These are phyloP conservation scores for Lasiosphaeria miniovina DNA, from an alignment of 495 filamentous ascomycete species.

Conservation along the genomic window DNA sequence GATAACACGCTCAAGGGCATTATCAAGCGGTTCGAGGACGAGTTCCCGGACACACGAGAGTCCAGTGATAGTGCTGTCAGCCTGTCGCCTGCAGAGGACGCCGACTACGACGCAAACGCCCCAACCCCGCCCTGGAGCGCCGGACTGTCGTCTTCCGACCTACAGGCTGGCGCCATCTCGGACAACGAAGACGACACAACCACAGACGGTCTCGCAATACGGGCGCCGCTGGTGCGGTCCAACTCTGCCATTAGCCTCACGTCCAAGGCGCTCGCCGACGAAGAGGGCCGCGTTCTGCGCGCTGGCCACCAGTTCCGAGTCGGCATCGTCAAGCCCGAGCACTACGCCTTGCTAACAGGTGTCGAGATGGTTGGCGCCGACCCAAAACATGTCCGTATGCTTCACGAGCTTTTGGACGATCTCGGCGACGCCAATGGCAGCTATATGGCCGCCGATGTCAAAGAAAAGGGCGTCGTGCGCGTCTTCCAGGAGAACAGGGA, in stretches of 20 bases:
- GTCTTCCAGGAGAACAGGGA: slow-evolving; percentile 57
- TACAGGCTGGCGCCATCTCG: slow-evolving; percentile 16
- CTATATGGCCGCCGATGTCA: slow-evolving; percentile 53
- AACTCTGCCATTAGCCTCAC: slow-evolving; percentile 77
- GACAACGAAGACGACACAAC: slow-evolving; percentile 36
- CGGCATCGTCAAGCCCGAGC: slow-evolving; percentile 46
- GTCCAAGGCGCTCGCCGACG: slow-evolving; percentile 72
- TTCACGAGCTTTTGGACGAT: slow-evolving; percentile 62
- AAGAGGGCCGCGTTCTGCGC: slow-evolving; percentile 87
- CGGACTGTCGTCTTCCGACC: neutral
- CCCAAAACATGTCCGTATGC: slow-evolving; percentile 50
- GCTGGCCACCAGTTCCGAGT: slow-evolving; percentile 77
- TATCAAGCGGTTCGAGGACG: slow-evolving; percentile 91
- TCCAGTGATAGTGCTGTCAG: slow-evolving; percentile 21
- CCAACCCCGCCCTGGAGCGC: slow-evolving; percentile 4
- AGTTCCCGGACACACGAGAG: slow-evolving; percentile 82
- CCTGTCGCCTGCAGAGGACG: slow-evolving; percentile 25
- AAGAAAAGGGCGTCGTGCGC: slow-evolving; percentile 53
- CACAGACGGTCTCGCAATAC: slow-evolving; percentile 36
- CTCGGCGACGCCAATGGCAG: slow-evolving; percentile 49
- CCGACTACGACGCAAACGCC: slow-evolving; percentile 23
- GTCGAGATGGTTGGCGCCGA: slow-evolving; percentile 51
- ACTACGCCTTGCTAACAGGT: slow-evolving; percentile 42
- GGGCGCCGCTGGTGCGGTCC: slow-evolving; percentile 58
- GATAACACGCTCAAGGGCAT: slow-evolving; percentile 85